These are phyloP conservation scores for Miamiensis avidus DNA, from an alignment of 169 alveolate genomes.

Conservation along the genomic window DNA sequence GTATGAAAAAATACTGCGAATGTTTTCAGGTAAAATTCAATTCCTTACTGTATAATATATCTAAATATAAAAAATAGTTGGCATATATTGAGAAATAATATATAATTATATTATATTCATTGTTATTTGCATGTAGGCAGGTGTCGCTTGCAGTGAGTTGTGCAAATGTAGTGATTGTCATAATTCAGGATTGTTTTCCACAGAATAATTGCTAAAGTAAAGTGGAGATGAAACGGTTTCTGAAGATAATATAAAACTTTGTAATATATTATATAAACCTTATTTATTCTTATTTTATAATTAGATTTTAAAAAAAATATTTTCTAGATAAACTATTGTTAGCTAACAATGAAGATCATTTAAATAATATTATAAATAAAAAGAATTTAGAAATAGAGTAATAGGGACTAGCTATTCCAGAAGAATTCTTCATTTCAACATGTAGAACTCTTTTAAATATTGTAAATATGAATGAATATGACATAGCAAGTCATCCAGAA, in stretches of 20 bases:
- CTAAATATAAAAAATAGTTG: too few species aligned
- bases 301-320: not conserved
- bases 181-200: constrained; percentile 12
- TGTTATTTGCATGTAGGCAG: constrained; percentile 31
- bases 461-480: constrained; percentile 2
- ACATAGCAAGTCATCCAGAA: constrained; percentile 1
- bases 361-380: not conserved
- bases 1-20: constrained; percentile 55
- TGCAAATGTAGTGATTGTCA: constrained; percentile 44
- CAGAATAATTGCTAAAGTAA: not conserved
- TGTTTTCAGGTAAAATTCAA: constrained; percentile 31
- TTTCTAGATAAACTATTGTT: constrained; percentile 29
- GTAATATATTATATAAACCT: not conserved
- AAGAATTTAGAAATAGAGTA: constrained; percentile 1
- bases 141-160: constrained; percentile 43
- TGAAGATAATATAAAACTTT: not conserved
- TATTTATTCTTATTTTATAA: not conserved
- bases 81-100: too few species aligned
- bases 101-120: too few species aligned
- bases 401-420: constrained; percentile 7
- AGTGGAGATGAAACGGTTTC: not conserved
- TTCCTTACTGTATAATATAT: too few species aligned
- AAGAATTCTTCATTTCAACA: constrained; percentile 3
- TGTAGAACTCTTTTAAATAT: constrained; percentile 8
- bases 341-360: constrained; percentile 35